Conservation (phyloP, 1,284 basidiomycete species). For the Ganoderma leucocontextum region DNA sequence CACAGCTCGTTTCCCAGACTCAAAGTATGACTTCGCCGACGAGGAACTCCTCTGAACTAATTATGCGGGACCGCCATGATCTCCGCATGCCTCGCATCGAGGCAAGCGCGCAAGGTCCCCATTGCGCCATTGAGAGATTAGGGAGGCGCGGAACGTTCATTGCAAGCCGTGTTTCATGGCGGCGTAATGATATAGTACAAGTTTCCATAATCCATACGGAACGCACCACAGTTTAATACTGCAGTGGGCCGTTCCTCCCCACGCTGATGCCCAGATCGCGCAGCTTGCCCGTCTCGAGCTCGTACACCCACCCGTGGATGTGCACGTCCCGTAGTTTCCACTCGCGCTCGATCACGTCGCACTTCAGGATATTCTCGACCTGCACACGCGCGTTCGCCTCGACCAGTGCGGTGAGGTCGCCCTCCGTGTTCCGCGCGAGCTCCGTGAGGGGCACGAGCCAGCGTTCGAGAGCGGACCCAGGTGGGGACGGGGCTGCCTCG, state of each 20-base stretch:
- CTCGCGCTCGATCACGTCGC: conserved; percentile 70
- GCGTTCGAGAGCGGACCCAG: conserved; percentile 63
- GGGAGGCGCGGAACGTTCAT: too few relatives aligned
- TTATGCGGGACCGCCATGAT: too few relatives aligned
- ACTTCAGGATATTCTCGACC: conserved; percentile 75
- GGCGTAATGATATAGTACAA: not conserved
- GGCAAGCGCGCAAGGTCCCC: too few relatives aligned
- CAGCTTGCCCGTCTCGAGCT: conserved; percentile 74
- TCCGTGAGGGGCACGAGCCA: conserved; percentile 80
- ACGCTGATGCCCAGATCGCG: conserved; percentile 67
- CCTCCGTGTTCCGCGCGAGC: conserved; percentile 55
- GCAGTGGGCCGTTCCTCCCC: conserved; percentile 23
- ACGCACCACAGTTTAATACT: conserved; percentile 6
- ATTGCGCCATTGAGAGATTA: too few relatives aligned
- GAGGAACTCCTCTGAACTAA: too few relatives aligned
- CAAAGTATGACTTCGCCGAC: too few relatives aligned
- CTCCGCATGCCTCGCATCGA: too few relatives aligned
- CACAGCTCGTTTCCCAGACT: too few relatives aligned
- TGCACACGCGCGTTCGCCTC: conserved; percentile 82
- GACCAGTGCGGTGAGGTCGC: conserved; percentile 57
- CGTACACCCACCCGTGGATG: conserved; percentile 90
- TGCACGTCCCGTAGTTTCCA: conserved; percentile 77
- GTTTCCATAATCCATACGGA: not conserved
- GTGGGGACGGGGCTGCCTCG: conserved; percentile 38
- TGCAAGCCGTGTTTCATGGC: not conserved